phyloP scores from a whole-genome alignment of 768 basidiomycete genomes.

The Rhodosporidiobolus odoratus region DNA sequence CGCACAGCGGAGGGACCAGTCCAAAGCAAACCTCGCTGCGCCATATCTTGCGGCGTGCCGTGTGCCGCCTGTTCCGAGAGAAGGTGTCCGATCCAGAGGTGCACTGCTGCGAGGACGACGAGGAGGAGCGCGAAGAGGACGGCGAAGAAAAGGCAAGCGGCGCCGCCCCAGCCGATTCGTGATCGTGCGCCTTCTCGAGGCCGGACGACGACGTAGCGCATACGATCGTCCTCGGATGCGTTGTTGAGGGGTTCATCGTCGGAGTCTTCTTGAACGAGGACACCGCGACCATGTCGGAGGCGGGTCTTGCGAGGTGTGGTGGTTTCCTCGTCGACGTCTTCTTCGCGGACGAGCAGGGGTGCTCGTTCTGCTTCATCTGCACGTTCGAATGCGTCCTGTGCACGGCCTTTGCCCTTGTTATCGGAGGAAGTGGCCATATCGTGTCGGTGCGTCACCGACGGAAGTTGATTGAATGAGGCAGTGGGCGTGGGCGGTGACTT shows the following conservation, averaged over 20 bases:
- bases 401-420: conserved; percentile 25
- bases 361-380: conserved; percentile 1
- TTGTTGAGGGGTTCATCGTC: neutral
- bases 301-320: neutral
- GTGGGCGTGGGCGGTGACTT: too few relatives aligned
- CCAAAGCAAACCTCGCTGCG: conserved; percentile 13
- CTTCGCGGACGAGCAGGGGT: conserved; percentile 1
- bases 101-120: conserved; percentile 14
- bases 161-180: conserved; percentile 1
- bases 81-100: conserved; percentile 37
- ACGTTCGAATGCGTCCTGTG: neutral
- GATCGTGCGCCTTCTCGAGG: neutral
- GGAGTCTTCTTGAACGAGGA: conserved; percentile 10
- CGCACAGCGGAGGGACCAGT: conserved; percentile 26
- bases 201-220: conserved; percentile 8
- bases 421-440: too few relatives aligned
- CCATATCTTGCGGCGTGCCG: conserved; percentile 23
- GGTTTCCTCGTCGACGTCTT: neutral
- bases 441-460: too few relatives aligned
- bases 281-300: conserved; percentile 23
- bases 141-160: conserved; percentile 21
- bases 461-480: too few relatives aligned
- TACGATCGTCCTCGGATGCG: conserved; percentile 6
- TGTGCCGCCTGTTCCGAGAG: conserved; percentile 25
- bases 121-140: conserved; percentile 19